Base-by-base conservation (phyloP, 164 flowering plant genomes). In the Chloranthus sessilifolius region DNA sequence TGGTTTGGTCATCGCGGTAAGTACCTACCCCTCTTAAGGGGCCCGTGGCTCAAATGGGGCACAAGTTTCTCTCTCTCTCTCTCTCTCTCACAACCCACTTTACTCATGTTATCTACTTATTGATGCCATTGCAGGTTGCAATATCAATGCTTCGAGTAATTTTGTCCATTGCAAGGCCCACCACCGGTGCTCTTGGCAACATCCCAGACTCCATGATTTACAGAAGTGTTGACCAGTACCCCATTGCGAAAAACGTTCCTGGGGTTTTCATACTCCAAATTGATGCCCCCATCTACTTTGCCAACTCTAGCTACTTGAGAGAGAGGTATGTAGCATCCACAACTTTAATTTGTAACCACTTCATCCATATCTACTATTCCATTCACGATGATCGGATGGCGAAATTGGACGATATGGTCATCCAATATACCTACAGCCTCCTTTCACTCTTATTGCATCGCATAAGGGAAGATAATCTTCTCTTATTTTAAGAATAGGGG, bases 201-300 rank as follows among this genome's bases (percentile, higher is more conserved):
- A 57, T 86, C 25, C 86, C 85, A 1, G 71, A 74, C 60, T 70
- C 88, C 16, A 60, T 20, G 39, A 48, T 59, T 12, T 86, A 70
- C 52, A 62, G 84, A 63, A 79, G 68, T 56, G 54, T 68, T 0
- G 72, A 77, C 15, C 90, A 77, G 25, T 86, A 86, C 64, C 79
- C 82, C 17, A 43, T 3, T 34, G 81, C 88, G 0, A 59, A 43
- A 11, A 49, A 11, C 30, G 67, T 81, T 26, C 86, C 91, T 2
- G 83, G 84, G 26, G 36, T 83, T 56, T 72, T 83, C 43, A 72
- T 86, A 7, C 77, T 86, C 17, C 70, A 68, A 41, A 64, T 81
- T 2, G 79, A 74, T 35, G 70, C 79, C 0, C 91, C 95, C 2
- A 77, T 83, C 35, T 83, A 74, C 77, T 86, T 86, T 53, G 74